A percentile compares a stretch with the other conserved stretches of the same genome.
These are phyloP conservation scores for Rubia tinctorum DNA, from an alignment of 305 asterid genomes.

Conservation along the genomic window DNA sequence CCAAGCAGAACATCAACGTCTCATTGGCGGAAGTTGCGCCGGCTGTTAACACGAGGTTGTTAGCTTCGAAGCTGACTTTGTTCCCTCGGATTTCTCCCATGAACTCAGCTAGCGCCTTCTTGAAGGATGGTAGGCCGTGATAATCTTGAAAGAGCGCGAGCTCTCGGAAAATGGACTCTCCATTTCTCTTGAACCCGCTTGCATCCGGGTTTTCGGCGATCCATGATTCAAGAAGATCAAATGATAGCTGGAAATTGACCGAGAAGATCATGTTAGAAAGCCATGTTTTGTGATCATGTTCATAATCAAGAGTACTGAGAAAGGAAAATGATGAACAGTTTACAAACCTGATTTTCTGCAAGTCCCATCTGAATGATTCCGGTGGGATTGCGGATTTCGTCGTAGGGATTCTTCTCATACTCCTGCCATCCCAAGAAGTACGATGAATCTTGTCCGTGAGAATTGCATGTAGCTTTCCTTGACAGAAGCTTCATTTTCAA, in stretches of 20 bases:
- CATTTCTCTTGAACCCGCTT: slow-evolving; percentile 31
- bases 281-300: not conserved
- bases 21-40: slow-evolving; percentile 97
- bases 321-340: not conserved
- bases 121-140: slow-evolving; percentile 43
- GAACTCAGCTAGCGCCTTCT: slow-evolving; percentile 60
- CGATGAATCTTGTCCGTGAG: slow-evolving; percentile 57
- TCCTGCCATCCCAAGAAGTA: slow-evolving; percentile 61
- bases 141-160: slow-evolving; percentile 47
- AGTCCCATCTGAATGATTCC: slow-evolving; percentile 65
- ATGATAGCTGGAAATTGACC: slow-evolving; percentile 30
- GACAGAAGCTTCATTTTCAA: slow-evolving; percentile 38
- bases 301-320: not conserved
- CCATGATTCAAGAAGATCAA: slow-evolving; percentile 42
- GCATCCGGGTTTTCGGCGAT: slow-evolving; percentile 38
- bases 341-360: slow-evolving; percentile 48
- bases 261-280: not conserved
- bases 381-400: slow-evolving; percentile 37
- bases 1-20: slow-evolving; percentile 78
- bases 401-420: slow-evolving; percentile 53
- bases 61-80: slow-evolving; percentile 60
- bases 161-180: slow-evolving; percentile 37
- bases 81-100: slow-evolving; percentile 86
- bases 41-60: slow-evolving; percentile 76
- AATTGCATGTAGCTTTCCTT: slow-evolving; percentile 39